A percentile compares a stretch with the other conserved stretches of the same genome.
Evolutionary conservation across 1,284 basidiomycete genomes (phyloP).

Genomic region (Cryptococcus sp.): DNA sequence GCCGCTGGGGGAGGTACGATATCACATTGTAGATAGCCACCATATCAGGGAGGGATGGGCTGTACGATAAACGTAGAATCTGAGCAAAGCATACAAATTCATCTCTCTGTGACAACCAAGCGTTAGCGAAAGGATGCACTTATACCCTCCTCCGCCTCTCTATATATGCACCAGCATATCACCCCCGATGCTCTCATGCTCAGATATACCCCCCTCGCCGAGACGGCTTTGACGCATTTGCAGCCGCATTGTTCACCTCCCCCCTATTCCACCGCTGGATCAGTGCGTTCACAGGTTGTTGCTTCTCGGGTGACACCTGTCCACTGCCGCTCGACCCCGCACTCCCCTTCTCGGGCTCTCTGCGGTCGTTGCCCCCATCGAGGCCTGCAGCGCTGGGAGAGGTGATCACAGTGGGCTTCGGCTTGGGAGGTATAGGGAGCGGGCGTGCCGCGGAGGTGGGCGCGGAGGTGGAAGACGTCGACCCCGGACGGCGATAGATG

Average conservation of each 20-base stretch:
- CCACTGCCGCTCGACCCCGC: conserved; percentile 5
- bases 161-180: background rate
- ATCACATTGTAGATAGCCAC: background rate
- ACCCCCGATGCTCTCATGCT: background rate
- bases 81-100: background rate
- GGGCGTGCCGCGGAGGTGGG: conserved; percentile 3
- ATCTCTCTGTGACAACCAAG: background rate
- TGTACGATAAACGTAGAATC: background rate
- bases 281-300: conserved; percentile 42
- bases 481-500: too few species aligned
- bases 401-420: conserved; percentile 14
- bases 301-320: conserved; percentile 39
- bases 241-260: conserved; percentile 14
- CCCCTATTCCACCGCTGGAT: conserved; percentile 45
- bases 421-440: conserved; percentile 10
- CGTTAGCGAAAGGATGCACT: background rate
- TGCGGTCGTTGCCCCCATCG: background rate
- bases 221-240: background rate
- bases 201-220: conserved; percentile 19
- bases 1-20: background rate
- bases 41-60: background rate
- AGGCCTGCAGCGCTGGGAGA: background rate
- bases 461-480: too few species aligned
- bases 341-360: background rate
- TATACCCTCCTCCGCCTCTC: background rate